Evolutionary conservation across 2,329 filamentous ascomycete species (phyloP), one percentile per base, ranked within the genome.

Genomic region (Trichoderma sp.): DNA sequence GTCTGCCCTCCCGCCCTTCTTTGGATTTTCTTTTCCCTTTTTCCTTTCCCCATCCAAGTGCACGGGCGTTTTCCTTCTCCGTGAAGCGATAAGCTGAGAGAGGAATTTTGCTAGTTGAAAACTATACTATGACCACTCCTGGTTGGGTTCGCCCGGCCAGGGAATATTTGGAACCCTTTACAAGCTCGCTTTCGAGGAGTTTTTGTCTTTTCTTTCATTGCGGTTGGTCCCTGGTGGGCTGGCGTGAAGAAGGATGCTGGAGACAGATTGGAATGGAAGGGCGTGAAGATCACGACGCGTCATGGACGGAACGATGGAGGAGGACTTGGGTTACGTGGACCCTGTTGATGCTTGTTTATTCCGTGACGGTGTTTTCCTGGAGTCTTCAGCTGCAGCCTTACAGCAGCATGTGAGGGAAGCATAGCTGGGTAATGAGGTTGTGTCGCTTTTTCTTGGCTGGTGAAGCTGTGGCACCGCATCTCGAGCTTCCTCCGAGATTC

Each of bases 81-180:
- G 76, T 79, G 77, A 90, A 86, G 87, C 86, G 84, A 87, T 87
- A 84, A 78, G 77, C 77, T 78, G 87, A 89, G 88, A 90, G 88
- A 90, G 86, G 88, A 90, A 88, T 89, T 90, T 90, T 90, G 88
- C 88, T 90, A 90, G 88, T 91, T 91, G 88, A 90, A 90, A 91
- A 90, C 88, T 91, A 90, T 85, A 84, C 74, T 82, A 80, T 87
- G 87, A 90, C 88, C 80, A 81, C 88, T 90, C 80, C 81, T 83
- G 78, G 81, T 83, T 85, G 86, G 83, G 85, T 83, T 84, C 79
- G 83, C 59, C 87, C 82, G 85, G 81, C 82, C 72, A 81, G 88
- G 87, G 78, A 90, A 90, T 90, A 88, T 90, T 91, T 90, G 88
- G 78, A 85, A 79, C 73, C 66, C 57, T 51, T 19, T 17, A 24